These are phyloP conservation scores for Colletotrichum eremochloae DNA, from an alignment of 2,329 filamentous ascomycete species.

Conservation along the genomic window DNA sequence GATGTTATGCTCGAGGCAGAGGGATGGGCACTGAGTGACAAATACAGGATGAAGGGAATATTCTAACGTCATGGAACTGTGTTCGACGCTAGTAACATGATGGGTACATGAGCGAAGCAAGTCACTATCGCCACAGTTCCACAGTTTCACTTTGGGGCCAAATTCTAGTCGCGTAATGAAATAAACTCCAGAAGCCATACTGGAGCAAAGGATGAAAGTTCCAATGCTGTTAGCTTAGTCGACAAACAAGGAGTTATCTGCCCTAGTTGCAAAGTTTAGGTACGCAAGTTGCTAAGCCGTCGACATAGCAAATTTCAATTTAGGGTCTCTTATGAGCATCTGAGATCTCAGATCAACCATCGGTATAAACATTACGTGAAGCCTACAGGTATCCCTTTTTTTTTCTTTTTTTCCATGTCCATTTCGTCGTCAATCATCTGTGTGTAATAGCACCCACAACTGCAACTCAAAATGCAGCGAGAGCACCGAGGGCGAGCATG, in stretches of 20 bases:
- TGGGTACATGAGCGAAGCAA: not conserved
- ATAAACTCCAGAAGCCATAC: too few species aligned
- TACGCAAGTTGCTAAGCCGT: too few species aligned
- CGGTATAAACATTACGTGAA: not conserved
- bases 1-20: not conserved
- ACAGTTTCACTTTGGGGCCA: not conserved
- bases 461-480: constrained; percentile 29
- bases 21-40: not conserved
- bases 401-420: not conserved
- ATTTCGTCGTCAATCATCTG: not conserved
- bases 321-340: too few species aligned
- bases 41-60: not conserved
- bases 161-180: rapidly evolving
- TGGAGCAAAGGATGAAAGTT: too few species aligned
- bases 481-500: constrained; percentile 35
- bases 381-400: not conserved
- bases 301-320: too few species aligned
- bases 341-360: too few species aligned
- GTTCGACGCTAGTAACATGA: too few species aligned
- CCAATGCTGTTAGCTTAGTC: too few species aligned
- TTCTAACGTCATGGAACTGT: too few species aligned
- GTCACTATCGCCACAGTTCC: not conserved
- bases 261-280: too few species aligned
- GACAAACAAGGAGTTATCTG: too few species aligned
- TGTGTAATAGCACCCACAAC: not conserved